Evolutionary conservation across 371 early-diverging fungal species (phyloP), one percentile per base, ranked within the genome.

Genomic region (Mortierella sp.): DNA sequence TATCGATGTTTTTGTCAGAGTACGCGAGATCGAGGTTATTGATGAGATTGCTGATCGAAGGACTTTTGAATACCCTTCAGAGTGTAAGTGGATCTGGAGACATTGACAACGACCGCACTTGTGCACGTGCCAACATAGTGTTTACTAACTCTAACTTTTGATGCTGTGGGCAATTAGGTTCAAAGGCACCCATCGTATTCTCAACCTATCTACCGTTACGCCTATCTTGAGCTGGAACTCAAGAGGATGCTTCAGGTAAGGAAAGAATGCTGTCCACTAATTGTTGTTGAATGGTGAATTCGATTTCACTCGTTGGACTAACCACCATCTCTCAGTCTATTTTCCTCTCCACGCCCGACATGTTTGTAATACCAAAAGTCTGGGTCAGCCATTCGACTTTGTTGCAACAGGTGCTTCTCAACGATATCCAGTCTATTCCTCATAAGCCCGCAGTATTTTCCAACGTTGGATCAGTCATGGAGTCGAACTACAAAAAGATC

Each of bases 1-100:
- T 90, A 12, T 82, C 83, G 34, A 88, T 90, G 60, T 93, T 90
- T 48, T 64, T 90, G 9, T 78, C 83, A 19, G 92, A 92, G 56
- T 88, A 89, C 66, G 77, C 85, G 41, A 80, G 88, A 31, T 89
- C 90, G 25, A 82, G 92, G 63, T 86, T 88, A 22, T 78, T 92
- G 25, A 88, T 89, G 83, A 82, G 89, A 40, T 67, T 88, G 22
- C 72, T 92, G 37, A 88, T 92, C 28, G 88, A 88, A 29, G 81
- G 82, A 1, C 64, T 88, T 13, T 79, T 89, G 45, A 84, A 81
- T 50, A 81, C 81, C 16, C 82, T 86, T 40, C 83, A 80, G 34
- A 82, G 85, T 25, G 87, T 90, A 83, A 80, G 79, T 69, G 8
- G 17, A 5, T 17, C 24, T 17, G 21, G 21, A 22, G 21, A 24